Evolutionary conservation across 768 basidiomycete species (phyloP), one percentile per base, ranked within the genome.

Genomic region (Symmetrospora coprosmae): DNA sequence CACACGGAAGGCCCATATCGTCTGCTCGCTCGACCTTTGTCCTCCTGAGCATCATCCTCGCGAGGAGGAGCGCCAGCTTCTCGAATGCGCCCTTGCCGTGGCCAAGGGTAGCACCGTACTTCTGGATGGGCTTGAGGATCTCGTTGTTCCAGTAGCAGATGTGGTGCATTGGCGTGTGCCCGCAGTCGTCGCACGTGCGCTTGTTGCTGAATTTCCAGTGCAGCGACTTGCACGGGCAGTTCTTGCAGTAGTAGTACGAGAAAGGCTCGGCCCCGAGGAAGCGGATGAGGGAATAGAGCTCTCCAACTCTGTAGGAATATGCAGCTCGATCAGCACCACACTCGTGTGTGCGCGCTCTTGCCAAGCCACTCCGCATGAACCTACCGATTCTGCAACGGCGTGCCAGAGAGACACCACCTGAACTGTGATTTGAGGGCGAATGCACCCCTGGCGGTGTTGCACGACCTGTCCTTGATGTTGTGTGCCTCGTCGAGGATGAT

Each of bases 101-200:
- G 1, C 86, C 87, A 4, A 71, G 66, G 79, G 92, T 85, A 27
- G 64, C 56, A 16, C 85, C 92, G 63, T 84, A 76, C 66, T 71
- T 70, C 63, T 96, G 90, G 62, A 99, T 99, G 0, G 94, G 94
- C 0, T 88, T 88, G 60, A 97, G 74, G 64, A 99, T 91, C 73
- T 96, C 87, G 64, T 85, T 87, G 71, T 94, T 92, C 87, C 92
- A 97, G 72, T 88, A 88, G 73, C 92, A 97, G 11, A 86, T 87
- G 61, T 76, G 76, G 47, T 74, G 71, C 75, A 75, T 75, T 0
- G 72, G 73, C 30, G 69, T 71, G 55, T 75, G 47, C n/a, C 60
- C 58, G 41, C 56, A 60, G 19, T 60, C 38, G 43, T 63, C 87
- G 71, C 92, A 99, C 34, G 76, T 75, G 48, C 78, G 77, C 72